phyloP scores from a whole-genome alignment of 2,329 filamentous ascomycete genomes.

The Diplodia sapinea region DNA sequence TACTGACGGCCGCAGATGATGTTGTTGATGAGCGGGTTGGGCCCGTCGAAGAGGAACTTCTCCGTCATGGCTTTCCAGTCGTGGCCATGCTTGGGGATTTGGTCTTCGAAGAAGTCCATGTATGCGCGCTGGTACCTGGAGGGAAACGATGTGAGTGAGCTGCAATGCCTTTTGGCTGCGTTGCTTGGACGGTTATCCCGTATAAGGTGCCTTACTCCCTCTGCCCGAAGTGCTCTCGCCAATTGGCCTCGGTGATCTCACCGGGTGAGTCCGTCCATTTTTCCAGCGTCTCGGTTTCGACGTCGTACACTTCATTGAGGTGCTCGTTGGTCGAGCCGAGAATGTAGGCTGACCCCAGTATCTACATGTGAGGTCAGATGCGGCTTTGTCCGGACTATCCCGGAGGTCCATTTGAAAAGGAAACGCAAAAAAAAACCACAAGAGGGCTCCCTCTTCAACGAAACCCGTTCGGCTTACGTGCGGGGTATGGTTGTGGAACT shows the following conservation, averaged over 20 bases:
- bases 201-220: slow-evolving; percentile 57
- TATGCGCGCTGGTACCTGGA: slow-evolving; percentile 82
- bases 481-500: slow-evolving; percentile 82
- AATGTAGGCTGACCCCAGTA: slow-evolving; percentile 85
- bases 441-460: no score
- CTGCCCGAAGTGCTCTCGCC: slow-evolving; percentile 82
- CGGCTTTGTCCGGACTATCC: background rate
- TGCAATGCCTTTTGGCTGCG: background rate
- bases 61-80: slow-evolving; percentile 80
- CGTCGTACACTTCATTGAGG: slow-evolving; percentile 81
- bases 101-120: slow-evolving; percentile 94
- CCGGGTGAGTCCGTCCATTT: slow-evolving; percentile 83
- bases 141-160: background rate
- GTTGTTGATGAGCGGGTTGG: slow-evolving; percentile 79
- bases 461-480: slow-evolving; percentile 60
- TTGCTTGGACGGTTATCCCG: no score
- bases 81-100: slow-evolving; percentile 76
- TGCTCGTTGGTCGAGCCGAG: slow-evolving; percentile 76
- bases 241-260: slow-evolving; percentile 82
- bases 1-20: slow-evolving; percentile 74
- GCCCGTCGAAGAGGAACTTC: slow-evolving; percentile 75
- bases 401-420: background rate
- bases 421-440: no score
- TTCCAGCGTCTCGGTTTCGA: slow-evolving; percentile 72
- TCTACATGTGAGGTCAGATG: slow-evolving; percentile 48